phyloP scores from a whole-genome alignment of 192 early-diverging fungal species.

The Gonapodya prolifera region DNA sequence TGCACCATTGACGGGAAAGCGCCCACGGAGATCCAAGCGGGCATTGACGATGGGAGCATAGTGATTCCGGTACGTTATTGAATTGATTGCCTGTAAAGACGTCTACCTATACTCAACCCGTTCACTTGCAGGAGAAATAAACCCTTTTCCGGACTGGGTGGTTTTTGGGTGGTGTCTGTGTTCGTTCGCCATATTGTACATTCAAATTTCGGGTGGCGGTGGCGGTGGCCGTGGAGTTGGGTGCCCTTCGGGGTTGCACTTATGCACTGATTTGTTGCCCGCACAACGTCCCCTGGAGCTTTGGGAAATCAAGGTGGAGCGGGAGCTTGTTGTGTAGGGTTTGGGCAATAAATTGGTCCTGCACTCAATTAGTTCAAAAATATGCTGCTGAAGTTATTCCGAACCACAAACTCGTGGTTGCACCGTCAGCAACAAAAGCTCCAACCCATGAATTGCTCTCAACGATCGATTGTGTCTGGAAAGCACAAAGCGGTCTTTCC shows the following conservation, averaged over 20 bases:
- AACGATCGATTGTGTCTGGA: too few relatives aligned
- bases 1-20: conserved; percentile 97
- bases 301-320: too few relatives aligned
- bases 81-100: background rate
- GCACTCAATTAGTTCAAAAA: too few relatives aligned
- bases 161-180: background rate
- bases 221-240: background rate
- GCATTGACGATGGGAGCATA: background rate
- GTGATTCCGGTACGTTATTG: background rate
- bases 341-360: too few relatives aligned
- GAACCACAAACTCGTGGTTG: too few relatives aligned
- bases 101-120: background rate
- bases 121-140: background rate
- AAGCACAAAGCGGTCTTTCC: too few relatives aligned
- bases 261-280: background rate
- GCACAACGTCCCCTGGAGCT: too few relatives aligned
- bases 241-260: background rate
- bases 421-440: too few relatives aligned
- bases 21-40: conserved; percentile 59
- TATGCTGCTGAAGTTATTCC: too few relatives aligned
- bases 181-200: background rate
- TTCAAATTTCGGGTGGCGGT: background rate
- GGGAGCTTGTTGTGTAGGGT: too few relatives aligned
- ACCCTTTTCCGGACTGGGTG: background rate
- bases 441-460: too few relatives aligned